Evolutionary conservation across 352 stramenopile species (phyloP).

Genomic region (Peronospora belbahrii): DNA sequence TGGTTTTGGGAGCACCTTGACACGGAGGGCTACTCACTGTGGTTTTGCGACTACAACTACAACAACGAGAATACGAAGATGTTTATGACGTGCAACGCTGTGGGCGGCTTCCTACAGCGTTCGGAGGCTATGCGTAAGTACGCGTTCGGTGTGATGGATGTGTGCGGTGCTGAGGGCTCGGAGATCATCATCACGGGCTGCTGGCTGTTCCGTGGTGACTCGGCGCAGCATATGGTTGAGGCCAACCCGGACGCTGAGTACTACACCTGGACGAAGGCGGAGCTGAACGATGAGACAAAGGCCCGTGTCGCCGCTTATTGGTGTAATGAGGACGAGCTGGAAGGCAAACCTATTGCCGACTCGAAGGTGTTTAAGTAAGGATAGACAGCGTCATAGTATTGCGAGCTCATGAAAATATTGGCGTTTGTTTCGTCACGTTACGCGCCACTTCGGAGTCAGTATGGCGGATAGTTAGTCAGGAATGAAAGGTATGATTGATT

Average conservation of each 20-base stretch:
- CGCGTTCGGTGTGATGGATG: slow-evolving; percentile 85
- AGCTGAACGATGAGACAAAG: slow-evolving; percentile 68
- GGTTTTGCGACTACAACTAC: slow-evolving; percentile 91
- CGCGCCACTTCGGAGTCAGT: not conserved
- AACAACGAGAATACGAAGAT: slow-evolving; percentile 89
- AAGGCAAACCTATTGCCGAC: slow-evolving; percentile 86
- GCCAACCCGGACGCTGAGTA: slow-evolving; percentile 90
- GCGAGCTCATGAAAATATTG: not conserved
- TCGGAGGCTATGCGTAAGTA: slow-evolving; percentile 90
- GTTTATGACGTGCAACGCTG: slow-evolving; percentile 92
- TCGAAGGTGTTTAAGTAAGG: slow-evolving; percentile 93
- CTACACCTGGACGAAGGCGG: slow-evolving; percentile 88
- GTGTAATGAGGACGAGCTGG: slow-evolving; percentile 83
- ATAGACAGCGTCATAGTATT: not conserved
- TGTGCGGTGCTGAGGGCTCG: slow-evolving; percentile 49
- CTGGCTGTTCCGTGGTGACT: slow-evolving; percentile 88
- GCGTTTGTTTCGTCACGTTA: not conserved
- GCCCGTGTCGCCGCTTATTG: slow-evolving; percentile 80
- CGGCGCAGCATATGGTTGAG: slow-evolving; percentile 81
- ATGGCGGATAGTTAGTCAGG: not conserved
- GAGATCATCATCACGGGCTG: slow-evolving; percentile 85
- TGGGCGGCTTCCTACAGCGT: slow-evolving; percentile 89
- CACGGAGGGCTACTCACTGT: slow-evolving; percentile 85
- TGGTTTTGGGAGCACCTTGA: slow-evolving; percentile 89
- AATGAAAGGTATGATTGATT: not conserved